Conservation (phyloP, 2,329 filamentous ascomycete species). For the Apiospora saccharicola region DNA sequence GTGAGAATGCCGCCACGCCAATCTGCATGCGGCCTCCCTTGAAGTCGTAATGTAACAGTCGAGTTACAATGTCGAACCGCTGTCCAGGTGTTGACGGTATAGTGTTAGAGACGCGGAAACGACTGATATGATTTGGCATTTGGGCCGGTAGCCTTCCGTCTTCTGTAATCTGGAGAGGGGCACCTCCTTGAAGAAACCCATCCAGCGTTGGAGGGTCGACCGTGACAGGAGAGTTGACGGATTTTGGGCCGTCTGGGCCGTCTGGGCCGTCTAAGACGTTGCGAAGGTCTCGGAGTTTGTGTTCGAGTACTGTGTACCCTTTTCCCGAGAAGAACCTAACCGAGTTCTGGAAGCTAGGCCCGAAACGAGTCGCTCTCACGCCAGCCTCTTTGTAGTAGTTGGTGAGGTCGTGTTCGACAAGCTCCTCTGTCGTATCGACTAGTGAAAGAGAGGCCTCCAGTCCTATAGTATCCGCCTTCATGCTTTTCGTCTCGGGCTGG, state of each 20-base stretch:
- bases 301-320: constrained; percentile 34
- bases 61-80: constrained; percentile 36
- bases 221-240: constrained; percentile 32
- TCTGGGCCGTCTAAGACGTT: constrained; percentile 23
- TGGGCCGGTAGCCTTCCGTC: constrained; percentile 34
- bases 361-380: constrained; percentile 34
- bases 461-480: constrained; percentile 33
- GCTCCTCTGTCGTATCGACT: neutral
- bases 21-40: constrained; percentile 37
- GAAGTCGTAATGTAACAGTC: constrained; percentile 24
- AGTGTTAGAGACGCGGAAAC: constrained; percentile 41
- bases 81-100: constrained; percentile 34
- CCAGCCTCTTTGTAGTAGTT: constrained; percentile 24
- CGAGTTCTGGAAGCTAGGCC: constrained; percentile 37
- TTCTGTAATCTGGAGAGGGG: constrained; percentile 34
- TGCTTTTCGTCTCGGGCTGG: constrained; percentile 30
- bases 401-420: constrained; percentile 28
- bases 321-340: constrained; percentile 27
- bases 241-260: constrained; percentile 25
- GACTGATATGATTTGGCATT: constrained; percentile 42
- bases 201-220: constrained; percentile 41
- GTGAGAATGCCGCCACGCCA: constrained; percentile 38
- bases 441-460: constrained; percentile 25
- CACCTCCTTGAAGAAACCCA: constrained; percentile 37
- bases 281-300: constrained; percentile 35